phyloP scores from a whole-genome alignment of 352 stramenopile species.

The Phytopythium helicoides region DNA sequence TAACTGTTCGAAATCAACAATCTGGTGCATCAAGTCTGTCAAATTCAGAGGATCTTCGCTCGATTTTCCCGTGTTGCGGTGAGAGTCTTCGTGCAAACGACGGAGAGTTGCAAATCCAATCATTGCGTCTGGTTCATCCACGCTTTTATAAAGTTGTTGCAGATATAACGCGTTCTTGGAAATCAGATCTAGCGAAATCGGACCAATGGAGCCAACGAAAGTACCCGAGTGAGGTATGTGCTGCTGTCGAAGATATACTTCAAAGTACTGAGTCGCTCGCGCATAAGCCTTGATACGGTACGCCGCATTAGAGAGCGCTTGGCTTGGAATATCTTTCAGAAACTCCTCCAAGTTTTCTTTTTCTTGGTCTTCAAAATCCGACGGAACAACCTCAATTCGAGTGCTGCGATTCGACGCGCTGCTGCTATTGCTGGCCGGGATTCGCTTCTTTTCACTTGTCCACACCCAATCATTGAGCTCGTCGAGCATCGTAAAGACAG shows the following conservation, averaged over 20 bases:
- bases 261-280: conserved; percentile 74
- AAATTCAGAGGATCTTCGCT: conserved; percentile 47
- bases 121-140: conserved; percentile 71
- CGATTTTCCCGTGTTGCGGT: conserved; percentile 13
- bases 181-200: conserved; percentile 46
- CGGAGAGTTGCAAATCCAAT: conserved; percentile 57
- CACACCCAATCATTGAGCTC: conserved; percentile 89
- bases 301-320: conserved; percentile 62
- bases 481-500: conserved; percentile 84
- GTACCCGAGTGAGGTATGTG: conserved; percentile 9
- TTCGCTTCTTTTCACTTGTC: conserved; percentile 77
- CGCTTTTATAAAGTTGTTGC: conserved; percentile 73
- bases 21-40: conserved; percentile 65
- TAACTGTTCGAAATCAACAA: conserved; percentile 68
- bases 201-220: conserved; percentile 11
- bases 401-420: conserved; percentile 18
- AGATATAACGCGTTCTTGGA: conserved; percentile 66
- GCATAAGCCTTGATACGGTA: conserved; percentile 71
- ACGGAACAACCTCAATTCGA: conserved; percentile 14
- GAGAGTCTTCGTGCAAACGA: conserved; percentile 43
- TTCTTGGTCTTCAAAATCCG: conserved; percentile 69
- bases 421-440: conserved; percentile 52
- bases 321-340: conserved; percentile 66
- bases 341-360: conserved; percentile 80
- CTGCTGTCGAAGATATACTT: conserved; percentile 64